Conservation (phyloP, 306 rosid species). For the Erythrophleum fordii region DNA sequence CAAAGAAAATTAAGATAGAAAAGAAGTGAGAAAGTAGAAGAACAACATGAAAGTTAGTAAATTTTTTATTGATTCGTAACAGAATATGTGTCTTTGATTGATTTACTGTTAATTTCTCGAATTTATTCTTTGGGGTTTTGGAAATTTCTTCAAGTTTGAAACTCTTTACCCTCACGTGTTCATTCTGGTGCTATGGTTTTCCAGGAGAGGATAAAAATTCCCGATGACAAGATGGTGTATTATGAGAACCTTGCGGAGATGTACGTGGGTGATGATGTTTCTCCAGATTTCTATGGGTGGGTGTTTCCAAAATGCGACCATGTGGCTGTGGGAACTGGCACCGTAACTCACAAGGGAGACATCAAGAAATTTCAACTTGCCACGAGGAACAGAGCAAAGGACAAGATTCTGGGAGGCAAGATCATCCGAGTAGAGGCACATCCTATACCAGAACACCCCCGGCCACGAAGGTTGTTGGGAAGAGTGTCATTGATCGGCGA, state of each 20-base stretch:
- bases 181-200: slow-evolving; percentile 23
- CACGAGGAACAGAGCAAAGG: slow-evolving; percentile 91
- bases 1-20: background rate
- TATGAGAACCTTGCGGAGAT: slow-evolving; percentile 94
- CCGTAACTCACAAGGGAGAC: slow-evolving; percentile 97
- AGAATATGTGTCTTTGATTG: background rate
- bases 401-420: slow-evolving; percentile 89
- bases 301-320: slow-evolving; percentile 98
- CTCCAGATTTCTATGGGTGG: slow-evolving; percentile 98
- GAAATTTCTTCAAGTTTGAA: background rate
- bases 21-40: background rate
- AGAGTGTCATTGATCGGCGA: slow-evolving; percentile 93
- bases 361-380: slow-evolving; percentile 98
- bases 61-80: background rate
- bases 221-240: slow-evolving; percentile 89
- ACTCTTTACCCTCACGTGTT: background rate
- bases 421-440: slow-evolving; percentile 97
- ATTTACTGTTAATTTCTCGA: background rate
- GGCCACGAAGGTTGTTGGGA: slow-evolving; percentile 76
- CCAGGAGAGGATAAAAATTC: slow-evolving; percentile 93
- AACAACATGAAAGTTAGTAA: background rate
- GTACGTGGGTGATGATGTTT: slow-evolving; percentile 98
- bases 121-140: background rate
- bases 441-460: slow-evolving; percentile 96
- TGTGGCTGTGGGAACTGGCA: slow-evolving; percentile 97